Evolutionary conservation across 352 stramenopile genomes (phyloP), one percentile per base, ranked within the genome.

Genomic region (Globisporangium spiculum): DNA sequence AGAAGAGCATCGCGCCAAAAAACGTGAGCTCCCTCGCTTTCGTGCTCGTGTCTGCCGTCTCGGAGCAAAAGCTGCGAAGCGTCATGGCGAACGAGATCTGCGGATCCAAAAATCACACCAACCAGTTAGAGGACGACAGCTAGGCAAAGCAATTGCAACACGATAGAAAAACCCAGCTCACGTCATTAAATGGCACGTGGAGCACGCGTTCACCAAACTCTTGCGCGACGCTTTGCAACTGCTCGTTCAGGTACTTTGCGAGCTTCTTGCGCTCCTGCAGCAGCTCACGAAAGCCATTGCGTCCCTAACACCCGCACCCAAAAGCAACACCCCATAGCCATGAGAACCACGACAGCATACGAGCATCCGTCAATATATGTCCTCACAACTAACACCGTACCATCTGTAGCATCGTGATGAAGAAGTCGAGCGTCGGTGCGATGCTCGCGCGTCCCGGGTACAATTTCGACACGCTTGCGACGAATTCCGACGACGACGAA

Each of bases 1-100:
- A 96, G 79, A 99, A 99, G 14, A 99, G 87, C 97, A 99, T 99
- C n/a, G 97, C 96, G 20, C 98, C 97, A 70, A 99, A 97, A 74
- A 96, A 92, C 32, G 90, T 95, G 50, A 89, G 76, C 44, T 84
- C 65, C 54, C 68, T 74, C 24, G 78, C 74, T 46, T 74, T 75
- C 7, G 83, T 72, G n/a, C 68, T 54, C 0, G 70, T 55, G 53
- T 89, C 75, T 3, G 12, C 41, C 3, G 65, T 14, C 27, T 74
- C 53, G 5, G 60, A n/a, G 16, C 59, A 80, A 65, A 90, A 89
- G 62, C 73, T 77, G 66, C 65, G 88, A 67, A 99, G 79, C 56
- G 97, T 98, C 66, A 99, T 88, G 24, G 84, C 85, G 48, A 93
- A 91, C 8, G 88, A 95, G 70, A 94, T 93, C 84, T 92, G 27